A percentile compares a stretch with the other conserved stretches of the same genome.
phyloP scores from a whole-genome alignment of 148 eudicot species.

The Rhododendron vialii region DNA sequence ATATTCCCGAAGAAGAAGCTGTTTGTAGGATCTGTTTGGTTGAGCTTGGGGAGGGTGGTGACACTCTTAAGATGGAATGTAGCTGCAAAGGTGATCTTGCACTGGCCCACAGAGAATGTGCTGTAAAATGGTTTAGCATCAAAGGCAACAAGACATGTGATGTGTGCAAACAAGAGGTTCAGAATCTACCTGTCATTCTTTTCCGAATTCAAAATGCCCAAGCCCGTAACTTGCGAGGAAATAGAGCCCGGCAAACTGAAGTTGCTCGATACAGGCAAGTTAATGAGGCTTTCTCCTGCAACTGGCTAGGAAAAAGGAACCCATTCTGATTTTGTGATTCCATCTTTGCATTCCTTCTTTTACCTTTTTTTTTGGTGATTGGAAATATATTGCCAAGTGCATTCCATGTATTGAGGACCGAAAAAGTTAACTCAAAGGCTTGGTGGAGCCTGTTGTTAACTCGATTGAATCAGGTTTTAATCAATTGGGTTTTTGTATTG shows the following conservation, averaged over 20 bases:
- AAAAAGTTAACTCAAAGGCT: background rate
- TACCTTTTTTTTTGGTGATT: background rate
- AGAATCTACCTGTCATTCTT: constrained; percentile 87
- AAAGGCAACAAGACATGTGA: constrained; percentile 96
- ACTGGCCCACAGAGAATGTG: constrained; percentile 89
- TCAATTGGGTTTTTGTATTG: background rate
- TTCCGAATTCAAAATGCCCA: constrained; percentile 62
- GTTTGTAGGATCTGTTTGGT: constrained; percentile 93
- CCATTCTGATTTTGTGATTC: background rate
- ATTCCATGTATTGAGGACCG: background rate
- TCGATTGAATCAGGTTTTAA: background rate
- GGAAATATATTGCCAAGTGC: background rate
- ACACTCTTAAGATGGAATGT: constrained; percentile 91
- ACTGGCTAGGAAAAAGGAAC: background rate
- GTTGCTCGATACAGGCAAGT: constrained; percentile 65
- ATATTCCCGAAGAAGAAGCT: constrained; percentile 90
- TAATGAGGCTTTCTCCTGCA: background rate
- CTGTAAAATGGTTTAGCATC: constrained; percentile 95
- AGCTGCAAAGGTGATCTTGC: constrained; percentile 98
- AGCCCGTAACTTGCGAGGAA: constrained; percentile 29
- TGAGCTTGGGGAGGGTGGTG: constrained; percentile 81
- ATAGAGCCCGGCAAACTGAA: constrained; percentile 37
- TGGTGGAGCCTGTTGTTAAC: background rate
- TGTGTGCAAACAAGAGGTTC: constrained; percentile 85
- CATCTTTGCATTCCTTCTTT: background rate